Evolutionary conservation across 108 stramenopile genomes (phyloP).

Genomic region (Bacterosira constricta): DNA sequence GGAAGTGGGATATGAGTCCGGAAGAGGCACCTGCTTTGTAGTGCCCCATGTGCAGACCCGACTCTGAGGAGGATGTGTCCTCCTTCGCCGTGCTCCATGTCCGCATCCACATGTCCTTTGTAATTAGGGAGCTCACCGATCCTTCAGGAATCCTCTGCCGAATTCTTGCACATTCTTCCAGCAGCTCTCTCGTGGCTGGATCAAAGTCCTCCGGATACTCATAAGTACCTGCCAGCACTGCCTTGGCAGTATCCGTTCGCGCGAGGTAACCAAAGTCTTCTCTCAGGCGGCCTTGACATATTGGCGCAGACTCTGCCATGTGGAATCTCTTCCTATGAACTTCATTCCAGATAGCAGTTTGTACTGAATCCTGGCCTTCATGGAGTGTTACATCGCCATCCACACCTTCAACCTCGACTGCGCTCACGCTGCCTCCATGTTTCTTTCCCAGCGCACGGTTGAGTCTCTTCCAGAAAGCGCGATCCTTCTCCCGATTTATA

Average conservation of each 20-base stretch:
- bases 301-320: background rate
- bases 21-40: background rate
- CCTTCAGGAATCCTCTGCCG: background rate
- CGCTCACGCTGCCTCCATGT: no score
- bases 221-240: slow-evolving; percentile 1
- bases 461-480: background rate
- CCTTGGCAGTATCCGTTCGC: background rate
- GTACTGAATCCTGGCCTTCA: no score
- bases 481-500: background rate
- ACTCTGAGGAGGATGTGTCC: slow-evolving; percentile 11
- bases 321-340: background rate
- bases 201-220: background rate
- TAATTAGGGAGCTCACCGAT: background rate
- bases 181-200: background rate
- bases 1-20: background rate
- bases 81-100: slow-evolving; percentile 7
- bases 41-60: slow-evolving; percentile 5
- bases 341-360: no score
- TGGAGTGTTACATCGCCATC: no score
- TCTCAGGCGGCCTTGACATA: background rate
- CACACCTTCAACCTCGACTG: no score
- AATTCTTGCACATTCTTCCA: background rate
- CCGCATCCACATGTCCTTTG: background rate
- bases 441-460: background rate
- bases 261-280: slow-evolving; percentile 1